These are phyloP conservation scores for Fusarium zealandicum DNA, from an alignment of 2,329 filamentous ascomycete species.

Conservation along the genomic window DNA sequence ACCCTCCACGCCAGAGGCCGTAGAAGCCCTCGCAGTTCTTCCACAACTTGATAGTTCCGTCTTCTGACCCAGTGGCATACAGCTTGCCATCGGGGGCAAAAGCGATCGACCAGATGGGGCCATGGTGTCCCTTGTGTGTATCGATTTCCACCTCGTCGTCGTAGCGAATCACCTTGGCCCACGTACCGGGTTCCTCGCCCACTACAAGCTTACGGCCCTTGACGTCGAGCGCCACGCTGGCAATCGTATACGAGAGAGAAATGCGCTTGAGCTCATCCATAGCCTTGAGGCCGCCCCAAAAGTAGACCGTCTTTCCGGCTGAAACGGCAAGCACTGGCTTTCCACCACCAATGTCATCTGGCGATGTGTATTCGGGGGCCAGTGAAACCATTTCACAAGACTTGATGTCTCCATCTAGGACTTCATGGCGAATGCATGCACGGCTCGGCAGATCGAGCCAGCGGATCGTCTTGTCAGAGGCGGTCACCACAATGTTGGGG, in stretches of 20 bases:
- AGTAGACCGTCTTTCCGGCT: constrained; percentile 92
- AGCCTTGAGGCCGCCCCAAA: constrained; percentile 80
- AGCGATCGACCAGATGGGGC: constrained; percentile 93
- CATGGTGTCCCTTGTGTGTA: constrained; percentile 95
- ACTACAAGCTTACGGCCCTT: constrained; percentile 85
- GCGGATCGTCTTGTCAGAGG: constrained; percentile 87
- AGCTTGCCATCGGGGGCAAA: constrained; percentile 96
- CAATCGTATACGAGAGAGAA: constrained; percentile 82
- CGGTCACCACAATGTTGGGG: constrained; percentile 87
- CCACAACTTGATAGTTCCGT: constrained; percentile 95
- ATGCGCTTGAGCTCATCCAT: constrained; percentile 79
- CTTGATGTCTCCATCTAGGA: constrained; percentile 84
- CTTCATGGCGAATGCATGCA: constrained; percentile 76
- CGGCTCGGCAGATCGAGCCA: constrained; percentile 92
- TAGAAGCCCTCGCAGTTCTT: constrained; percentile 73
- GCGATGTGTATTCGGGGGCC: constrained; percentile 63
- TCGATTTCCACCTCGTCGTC: constrained; percentile 86
- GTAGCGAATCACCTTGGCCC: constrained; percentile 94
- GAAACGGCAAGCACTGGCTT: constrained; percentile 82
- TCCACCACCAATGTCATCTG: constrained; percentile 70
- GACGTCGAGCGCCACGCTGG: constrained; percentile 87
- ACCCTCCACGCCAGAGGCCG: constrained; percentile 67
- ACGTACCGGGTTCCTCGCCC: constrained; percentile 90
- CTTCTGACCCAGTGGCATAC: constrained; percentile 95
- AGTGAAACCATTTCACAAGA: constrained; percentile 88